Conservation (phyloP, 1,284 basidiomycete species). For the Sanghuangporus weigelae region DNA sequence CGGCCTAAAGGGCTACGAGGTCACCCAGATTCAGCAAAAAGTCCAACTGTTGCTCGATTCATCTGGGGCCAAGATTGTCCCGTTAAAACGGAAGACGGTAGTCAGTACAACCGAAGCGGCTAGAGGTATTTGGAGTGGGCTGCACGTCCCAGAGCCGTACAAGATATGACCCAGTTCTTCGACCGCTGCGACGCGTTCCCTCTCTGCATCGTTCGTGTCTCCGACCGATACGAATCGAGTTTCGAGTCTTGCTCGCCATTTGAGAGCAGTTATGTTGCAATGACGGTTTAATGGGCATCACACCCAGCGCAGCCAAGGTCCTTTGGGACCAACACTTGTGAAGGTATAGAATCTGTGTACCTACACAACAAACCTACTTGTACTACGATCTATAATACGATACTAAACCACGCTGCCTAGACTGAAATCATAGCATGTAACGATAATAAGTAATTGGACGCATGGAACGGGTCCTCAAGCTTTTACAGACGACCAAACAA, state of each 20-base stretch:
- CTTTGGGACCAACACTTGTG: too few species aligned
- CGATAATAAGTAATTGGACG: too few species aligned
- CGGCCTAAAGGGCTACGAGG: conserved; percentile 64
- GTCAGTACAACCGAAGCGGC: conserved; percentile 75
- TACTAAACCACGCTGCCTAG: too few species aligned
- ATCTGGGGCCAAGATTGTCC: conserved; percentile 77
- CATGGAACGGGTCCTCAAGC: too few species aligned
- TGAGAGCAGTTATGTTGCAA: too few species aligned
- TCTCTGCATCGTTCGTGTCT: background rate
- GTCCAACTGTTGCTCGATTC: conserved; percentile 79
- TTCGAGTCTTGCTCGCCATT: too few species aligned
- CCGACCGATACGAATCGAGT: background rate
- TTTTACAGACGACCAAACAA: too few species aligned
- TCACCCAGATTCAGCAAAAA: conserved; percentile 67
- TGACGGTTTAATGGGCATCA: too few species aligned
- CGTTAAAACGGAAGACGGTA: conserved; percentile 64
- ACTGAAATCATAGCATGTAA: too few species aligned
- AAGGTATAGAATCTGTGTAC: background rate
- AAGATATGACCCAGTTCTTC: conserved; percentile 29
- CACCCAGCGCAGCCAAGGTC: too few species aligned
- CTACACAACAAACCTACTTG: background rate
- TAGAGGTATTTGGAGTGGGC: conserved; percentile 81
- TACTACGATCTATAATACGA: background rate
- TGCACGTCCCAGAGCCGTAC: conserved; percentile 58
- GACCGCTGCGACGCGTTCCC: background rate